Conservation (phyloP, 805 yeast species). For the Kazachstania viticola region DNA sequence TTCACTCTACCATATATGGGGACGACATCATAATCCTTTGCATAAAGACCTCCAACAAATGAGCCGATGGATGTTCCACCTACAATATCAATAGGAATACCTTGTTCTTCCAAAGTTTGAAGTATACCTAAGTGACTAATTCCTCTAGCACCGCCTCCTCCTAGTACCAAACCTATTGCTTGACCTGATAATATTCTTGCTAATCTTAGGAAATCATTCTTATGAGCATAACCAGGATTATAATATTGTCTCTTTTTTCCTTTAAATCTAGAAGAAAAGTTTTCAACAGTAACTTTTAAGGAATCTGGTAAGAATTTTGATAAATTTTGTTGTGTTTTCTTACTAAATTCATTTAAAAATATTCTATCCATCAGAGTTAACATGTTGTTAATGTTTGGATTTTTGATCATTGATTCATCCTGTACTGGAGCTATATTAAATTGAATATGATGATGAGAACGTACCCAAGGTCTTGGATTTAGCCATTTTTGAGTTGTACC, state of each 20-base stretch:
- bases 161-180: constrained; percentile 87
- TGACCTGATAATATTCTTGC: constrained; percentile 87
- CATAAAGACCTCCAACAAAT: constrained; percentile 90
- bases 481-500: constrained; percentile 84
- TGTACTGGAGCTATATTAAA: constrained; percentile 27
- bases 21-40: constrained; percentile 81
- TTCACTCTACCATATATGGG: constrained; percentile 86
- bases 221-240: constrained; percentile 38
- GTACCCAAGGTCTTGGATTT: constrained; percentile 79
- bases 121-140: constrained; percentile 84
- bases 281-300: constrained; percentile 29
- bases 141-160: constrained; percentile 98
- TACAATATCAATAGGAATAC: constrained; percentile 84
- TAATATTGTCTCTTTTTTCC: constrained; percentile 18
- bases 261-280: constrained; percentile 24
- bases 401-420: constrained; percentile 12
- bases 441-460: constrained; percentile 85
- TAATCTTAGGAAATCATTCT: constrained; percentile 78
- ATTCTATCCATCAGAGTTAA: constrained; percentile 18
- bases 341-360: constrained; percentile 23
- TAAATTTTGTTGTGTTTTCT: constrained; percentile 22
- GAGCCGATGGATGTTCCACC: constrained; percentile 98
- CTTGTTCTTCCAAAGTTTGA: constrained; percentile 81
- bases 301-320: constrained; percentile 24
- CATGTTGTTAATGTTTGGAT: constrained; percentile 10